A percentile compares a stretch with the other conserved stretches of the same genome.
Conservation (phyloP, 805 yeast genomes). For the Teunomyces gatunensis region DNA sequence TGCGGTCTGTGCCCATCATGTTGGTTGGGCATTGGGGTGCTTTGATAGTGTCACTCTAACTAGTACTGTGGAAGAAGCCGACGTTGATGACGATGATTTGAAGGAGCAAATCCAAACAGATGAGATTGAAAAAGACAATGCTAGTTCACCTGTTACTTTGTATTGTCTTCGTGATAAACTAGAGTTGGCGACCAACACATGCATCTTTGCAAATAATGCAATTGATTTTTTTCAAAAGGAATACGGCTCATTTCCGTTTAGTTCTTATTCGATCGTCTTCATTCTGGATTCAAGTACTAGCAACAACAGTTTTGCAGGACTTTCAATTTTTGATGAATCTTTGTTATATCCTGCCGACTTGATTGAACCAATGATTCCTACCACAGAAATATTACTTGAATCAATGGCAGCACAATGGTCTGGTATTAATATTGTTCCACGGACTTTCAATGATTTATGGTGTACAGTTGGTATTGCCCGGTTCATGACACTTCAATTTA, state of each 20-base stretch:
- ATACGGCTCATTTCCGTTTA: constrained; percentile 90
- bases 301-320: constrained; percentile 69
- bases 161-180: constrained; percentile 62
- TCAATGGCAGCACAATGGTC: constrained; percentile 89
- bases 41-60: constrained; percentile 64
- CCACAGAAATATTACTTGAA: constrained; percentile 65
- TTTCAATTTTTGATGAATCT: constrained; percentile 58
- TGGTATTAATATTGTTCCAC: constrained; percentile 86
- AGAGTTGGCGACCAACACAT: constrained; percentile 62
- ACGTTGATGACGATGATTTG: constrained; percentile 31
- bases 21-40: constrained; percentile 94
- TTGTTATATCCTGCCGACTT: constrained; percentile 68
- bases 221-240: constrained; percentile 82
- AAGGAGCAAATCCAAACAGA: constrained; percentile 22
- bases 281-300: constrained; percentile 52
- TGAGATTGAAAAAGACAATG: constrained; percentile 28
- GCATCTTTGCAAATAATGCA: constrained; percentile 72
- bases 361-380: constrained; percentile 73
- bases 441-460: constrained; percentile 80
- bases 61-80: constrained; percentile 29
- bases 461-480: constrained; percentile 80
- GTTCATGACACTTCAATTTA: constrained; percentile 75
- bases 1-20: constrained; percentile 90
- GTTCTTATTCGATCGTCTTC: constrained; percentile 75
- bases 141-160: constrained; percentile 44